phyloP scores from a whole-genome alignment of 768 basidiomycete species.

The Lactarius sanguifluus region DNA sequence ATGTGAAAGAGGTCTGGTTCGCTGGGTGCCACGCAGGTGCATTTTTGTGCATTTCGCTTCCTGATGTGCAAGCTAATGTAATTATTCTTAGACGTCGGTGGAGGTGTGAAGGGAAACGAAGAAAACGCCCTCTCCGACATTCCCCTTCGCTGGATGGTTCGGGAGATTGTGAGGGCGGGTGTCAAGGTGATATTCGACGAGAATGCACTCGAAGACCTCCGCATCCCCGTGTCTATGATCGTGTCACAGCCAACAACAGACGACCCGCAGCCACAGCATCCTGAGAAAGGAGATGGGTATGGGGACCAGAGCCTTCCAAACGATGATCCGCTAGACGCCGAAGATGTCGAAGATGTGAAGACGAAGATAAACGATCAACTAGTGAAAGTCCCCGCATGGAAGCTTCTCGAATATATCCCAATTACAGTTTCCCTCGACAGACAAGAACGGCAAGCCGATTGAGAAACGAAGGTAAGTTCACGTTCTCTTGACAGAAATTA shows the following conservation, averaged over 20 bases:
- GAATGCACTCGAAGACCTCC: background rate
- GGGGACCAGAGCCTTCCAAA: background rate
- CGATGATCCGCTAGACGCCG: background rate
- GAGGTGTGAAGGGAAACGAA: constrained; percentile 13
- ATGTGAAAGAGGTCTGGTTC: constrained; percentile 25
- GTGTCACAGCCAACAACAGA: background rate
- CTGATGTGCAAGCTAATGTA: background rate
- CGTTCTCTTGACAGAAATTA: background rate
- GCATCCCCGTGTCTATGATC: background rate
- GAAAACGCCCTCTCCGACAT: constrained; percentile 13
- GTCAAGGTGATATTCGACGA: constrained; percentile 7
- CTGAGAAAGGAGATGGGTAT: background rate
- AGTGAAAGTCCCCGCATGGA: background rate
- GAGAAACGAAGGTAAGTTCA: background rate
- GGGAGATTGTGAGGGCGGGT: constrained; percentile 15
- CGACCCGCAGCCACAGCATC: background rate
- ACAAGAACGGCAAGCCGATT: background rate
- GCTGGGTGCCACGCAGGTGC: constrained; percentile 17
- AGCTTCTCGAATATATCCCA: background rate
- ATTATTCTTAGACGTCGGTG: constrained; percentile 22
- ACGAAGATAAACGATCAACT: background rate
- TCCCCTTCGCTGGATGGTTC: constrained; percentile 26
- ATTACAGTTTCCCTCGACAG: background rate
- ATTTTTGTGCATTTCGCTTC: background rate
- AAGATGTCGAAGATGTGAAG: background rate